Evolutionary conservation across 768 basidiomycete genomes (phyloP).

Genomic region (Rhizopogon sp.): DNA sequence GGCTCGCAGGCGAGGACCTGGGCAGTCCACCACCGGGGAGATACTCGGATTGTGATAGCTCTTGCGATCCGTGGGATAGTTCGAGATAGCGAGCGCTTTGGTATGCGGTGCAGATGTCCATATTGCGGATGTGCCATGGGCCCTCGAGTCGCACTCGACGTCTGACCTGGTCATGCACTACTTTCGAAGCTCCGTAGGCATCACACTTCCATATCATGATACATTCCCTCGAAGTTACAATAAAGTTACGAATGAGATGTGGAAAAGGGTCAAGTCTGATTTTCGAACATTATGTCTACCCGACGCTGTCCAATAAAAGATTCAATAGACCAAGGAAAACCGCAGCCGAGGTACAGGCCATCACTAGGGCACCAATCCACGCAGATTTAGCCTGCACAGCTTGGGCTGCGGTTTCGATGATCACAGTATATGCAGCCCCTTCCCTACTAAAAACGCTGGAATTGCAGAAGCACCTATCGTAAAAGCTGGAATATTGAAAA

Average conservation of each 20-base stretch:
- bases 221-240: too few relatives aligned
- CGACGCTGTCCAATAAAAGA: slow-evolving; percentile 15
- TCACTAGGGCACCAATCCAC: slow-evolving; percentile 34
- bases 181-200: slow-evolving; percentile 14
- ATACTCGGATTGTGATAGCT: slow-evolving; percentile 14
- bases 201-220: too few relatives aligned
- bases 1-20: slow-evolving; percentile 23
- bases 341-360: slow-evolving; percentile 19
- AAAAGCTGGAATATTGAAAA: slow-evolving; percentile 24
- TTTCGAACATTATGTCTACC: too few relatives aligned
- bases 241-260: too few relatives aligned
- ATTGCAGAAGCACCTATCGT: slow-evolving; percentile 24
- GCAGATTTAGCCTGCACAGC: slow-evolving; percentile 19
- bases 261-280: too few relatives aligned
- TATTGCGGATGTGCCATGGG: slow-evolving; percentile 50
- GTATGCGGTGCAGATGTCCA: slow-evolving; percentile 9
- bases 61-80: slow-evolving; percentile 13
- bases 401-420: slow-evolving; percentile 13
- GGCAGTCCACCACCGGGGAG: slow-evolving; percentile 6
- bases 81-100: slow-evolving; percentile 9
- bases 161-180: slow-evolving; percentile 9
- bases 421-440: slow-evolving; percentile 24
- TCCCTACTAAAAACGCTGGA: slow-evolving; percentile 17
- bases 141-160: slow-evolving; percentile 9
- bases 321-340: slow-evolving; percentile 26